These are phyloP conservation scores for Penicillium corylophilum DNA, from an alignment of 2,329 filamentous ascomycete genomes.

Conservation along the genomic window DNA sequence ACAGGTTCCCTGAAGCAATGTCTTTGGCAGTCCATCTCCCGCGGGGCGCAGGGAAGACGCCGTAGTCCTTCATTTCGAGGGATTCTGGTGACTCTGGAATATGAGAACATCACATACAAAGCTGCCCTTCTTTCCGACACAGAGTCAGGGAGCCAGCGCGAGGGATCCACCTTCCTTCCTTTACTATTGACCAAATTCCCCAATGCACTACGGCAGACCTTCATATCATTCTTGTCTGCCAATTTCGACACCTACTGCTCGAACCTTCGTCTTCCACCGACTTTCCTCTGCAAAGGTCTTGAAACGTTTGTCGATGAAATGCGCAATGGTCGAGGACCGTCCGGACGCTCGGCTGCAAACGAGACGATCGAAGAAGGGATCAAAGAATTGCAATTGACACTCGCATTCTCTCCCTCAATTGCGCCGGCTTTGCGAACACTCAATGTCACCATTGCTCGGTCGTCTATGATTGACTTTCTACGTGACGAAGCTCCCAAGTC, in stretches of 20 bases:
- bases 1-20: constrained; percentile 51
- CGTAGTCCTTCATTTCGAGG: constrained; percentile 32
- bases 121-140: constrained; percentile 50
- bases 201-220: constrained; percentile 48
- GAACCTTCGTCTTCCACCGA: constrained; percentile 44
- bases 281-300: constrained; percentile 46
- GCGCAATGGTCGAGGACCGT: not conserved
- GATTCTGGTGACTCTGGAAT: constrained; percentile 50
- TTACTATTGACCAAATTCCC: constrained; percentile 54
- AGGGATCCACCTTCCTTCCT: constrained; percentile 49
- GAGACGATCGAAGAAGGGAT: constrained; percentile 31
- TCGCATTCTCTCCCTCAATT: constrained; percentile 37
- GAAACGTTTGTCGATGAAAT: constrained; percentile 37
- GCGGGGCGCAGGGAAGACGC: constrained; percentile 28
- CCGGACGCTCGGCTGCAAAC: not conserved
- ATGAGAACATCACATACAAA: constrained; percentile 51
- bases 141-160: constrained; percentile 16
- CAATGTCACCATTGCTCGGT: constrained; percentile 36
- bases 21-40: constrained; percentile 42
- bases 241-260: constrained; percentile 53
- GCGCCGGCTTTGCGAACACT: constrained; percentile 36
- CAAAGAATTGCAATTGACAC: constrained; percentile 41
- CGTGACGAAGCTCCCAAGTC: not conserved
- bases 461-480: constrained; percentile 25
- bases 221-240: constrained; percentile 50